Base-by-base conservation (phyloP, 2,329 filamentous ascomycete genomes). In the Fusarium begoniae region DNA sequence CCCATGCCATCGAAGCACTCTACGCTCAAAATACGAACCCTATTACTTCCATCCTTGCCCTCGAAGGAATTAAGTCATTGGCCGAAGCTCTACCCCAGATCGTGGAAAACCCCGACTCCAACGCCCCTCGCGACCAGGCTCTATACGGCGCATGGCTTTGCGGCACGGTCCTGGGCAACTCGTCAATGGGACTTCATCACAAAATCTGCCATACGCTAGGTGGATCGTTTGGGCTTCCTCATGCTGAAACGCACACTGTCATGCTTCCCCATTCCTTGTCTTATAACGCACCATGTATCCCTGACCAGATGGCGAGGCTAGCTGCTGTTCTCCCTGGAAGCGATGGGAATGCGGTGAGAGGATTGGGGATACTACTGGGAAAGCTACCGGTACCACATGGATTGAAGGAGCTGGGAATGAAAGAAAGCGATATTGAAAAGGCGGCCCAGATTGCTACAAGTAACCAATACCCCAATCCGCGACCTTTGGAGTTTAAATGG, bases 361-460 rank as follows among this genome's bases (percentile, higher is more conserved):
- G 51, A 18, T n/a, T 55, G 4, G 6, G 2, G 4, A 0, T 40
- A n/a, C 10, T 55, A 0, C 0, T 55, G 14, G 6, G 6, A 0
- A 54, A 28, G 3, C 11, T 55, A 2, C 35, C 51, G 14, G 35
- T 41, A 2, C 35, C 51, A 0, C 10, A 14, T 1, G 51, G 35
- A 10, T 6, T 55, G 11, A 22, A 30, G 1, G 35, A 41, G 4
- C 5, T 55, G 20, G 51, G 51, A 2, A 18, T 55, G 51, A 30
- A 40, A 13, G 35, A 55, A 10, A 8, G 24, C 10, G 51, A 54
- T 2, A 40, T 54, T 40, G 35, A 54, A 0, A 28, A 7, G 2
- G 51, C 35, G 8, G 20, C 51, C 28, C 24, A 54, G 24, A 54
- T 54, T 10, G 51, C 51, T 3, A 54, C 35, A 1, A 28, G 51